These are phyloP conservation scores for Tricholomella constricta DNA, from an alignment of 768 basidiomycete genomes.

Conservation along the genomic window DNA sequence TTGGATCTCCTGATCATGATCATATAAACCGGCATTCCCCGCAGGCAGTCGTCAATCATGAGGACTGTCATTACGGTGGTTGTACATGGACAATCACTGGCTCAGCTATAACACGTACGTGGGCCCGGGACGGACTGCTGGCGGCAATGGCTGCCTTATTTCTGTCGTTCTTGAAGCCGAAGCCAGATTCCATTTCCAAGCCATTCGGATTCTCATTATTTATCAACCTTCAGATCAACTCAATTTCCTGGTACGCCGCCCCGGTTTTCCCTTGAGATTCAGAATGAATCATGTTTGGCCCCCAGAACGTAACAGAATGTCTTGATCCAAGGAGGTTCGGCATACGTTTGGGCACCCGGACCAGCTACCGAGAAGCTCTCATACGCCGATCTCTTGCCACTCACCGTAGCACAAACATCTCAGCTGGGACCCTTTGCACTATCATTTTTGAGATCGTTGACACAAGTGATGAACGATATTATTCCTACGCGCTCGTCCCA, in stretches of 20 bases:
- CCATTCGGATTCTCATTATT: conserved; percentile 6
- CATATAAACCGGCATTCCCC: neutral
- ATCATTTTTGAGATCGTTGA: conserved; percentile 6
- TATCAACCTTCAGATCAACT: neutral
- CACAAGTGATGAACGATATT: neutral
- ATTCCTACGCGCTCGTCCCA: neutral
- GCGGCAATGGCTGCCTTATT: conserved; percentile 2
- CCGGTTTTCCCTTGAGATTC: neutral
- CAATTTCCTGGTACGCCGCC: neutral
- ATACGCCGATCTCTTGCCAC: neutral
- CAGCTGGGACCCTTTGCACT: neutral
- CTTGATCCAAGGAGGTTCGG: neutral
- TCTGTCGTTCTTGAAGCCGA: conserved; percentile 8
- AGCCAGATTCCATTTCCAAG: neutral
- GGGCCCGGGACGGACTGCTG: neutral
- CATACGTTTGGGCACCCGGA: neutral
- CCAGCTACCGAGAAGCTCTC: neutral
- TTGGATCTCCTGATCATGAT: too few species aligned
- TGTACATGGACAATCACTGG: conserved; percentile 5
- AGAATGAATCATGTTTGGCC: neutral
- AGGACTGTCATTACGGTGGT: neutral
- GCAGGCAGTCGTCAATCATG: neutral
- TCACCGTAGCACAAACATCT: neutral
- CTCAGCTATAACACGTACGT: conserved; percentile 7
- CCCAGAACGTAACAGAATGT: conserved; percentile 1